phyloP scores from a whole-genome alignment of 345 rosid genomes.

The Populus alba region DNA sequence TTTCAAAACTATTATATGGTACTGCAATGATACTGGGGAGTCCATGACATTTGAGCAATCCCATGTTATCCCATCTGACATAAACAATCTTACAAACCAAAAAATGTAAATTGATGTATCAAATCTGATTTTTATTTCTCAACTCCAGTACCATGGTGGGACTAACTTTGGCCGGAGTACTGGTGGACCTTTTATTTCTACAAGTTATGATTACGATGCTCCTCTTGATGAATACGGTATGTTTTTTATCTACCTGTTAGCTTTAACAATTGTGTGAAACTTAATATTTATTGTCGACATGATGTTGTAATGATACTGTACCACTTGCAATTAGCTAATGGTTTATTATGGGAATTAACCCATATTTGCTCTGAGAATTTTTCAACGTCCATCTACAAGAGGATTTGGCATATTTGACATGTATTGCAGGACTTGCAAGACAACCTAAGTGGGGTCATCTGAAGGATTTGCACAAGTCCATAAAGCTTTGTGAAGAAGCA shows the following conservation, averaged over 20 bases:
- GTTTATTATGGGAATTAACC: too few species aligned
- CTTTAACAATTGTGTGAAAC: background rate
- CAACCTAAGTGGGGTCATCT: conserved; percentile 99
- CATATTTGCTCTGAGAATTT: background rate
- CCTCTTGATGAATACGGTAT: conserved; percentile 95
- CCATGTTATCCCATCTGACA: too few species aligned
- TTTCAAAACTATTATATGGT: conserved; percentile 98
- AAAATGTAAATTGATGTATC: background rate
- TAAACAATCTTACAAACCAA: background rate
- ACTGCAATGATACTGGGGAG: conserved; percentile 13
- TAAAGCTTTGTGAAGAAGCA: conserved; percentile 83
- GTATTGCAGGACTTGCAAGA: conserved; percentile 60
- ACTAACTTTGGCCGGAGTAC: conserved; percentile 75
- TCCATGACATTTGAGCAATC: background rate
- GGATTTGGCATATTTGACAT: background rate
- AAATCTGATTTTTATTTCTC: conserved; percentile 22
- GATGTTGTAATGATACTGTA: background rate
- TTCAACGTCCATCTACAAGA: background rate
- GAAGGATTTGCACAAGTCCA: conserved; percentile 79
- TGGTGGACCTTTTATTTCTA: conserved; percentile 93
- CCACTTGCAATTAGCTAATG: too few species aligned
- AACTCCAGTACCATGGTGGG: conserved; percentile 85
- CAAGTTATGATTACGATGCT: conserved; percentile 97
- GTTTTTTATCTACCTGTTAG: background rate
- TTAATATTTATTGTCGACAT: background rate